Base-by-base conservation (phyloP, 768 basidiomycete species). In the Leccinum truebloodii region DNA sequence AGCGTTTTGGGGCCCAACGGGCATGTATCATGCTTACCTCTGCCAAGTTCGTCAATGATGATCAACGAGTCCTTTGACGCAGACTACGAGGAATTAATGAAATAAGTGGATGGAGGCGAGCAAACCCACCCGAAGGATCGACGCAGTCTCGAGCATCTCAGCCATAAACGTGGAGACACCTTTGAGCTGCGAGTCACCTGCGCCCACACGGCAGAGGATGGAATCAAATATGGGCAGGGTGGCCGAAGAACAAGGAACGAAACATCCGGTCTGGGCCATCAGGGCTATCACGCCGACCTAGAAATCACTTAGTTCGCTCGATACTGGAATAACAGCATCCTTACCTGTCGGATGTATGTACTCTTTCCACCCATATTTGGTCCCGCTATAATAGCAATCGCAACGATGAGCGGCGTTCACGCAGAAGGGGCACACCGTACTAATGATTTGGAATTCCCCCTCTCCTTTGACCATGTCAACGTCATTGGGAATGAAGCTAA, bases 351-450 rank as follows among this genome's bases (percentile, higher is more conserved):
- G 67, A 98, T 96, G 68, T 95, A 98, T 0, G 96, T 98, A 52
- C 92, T 94, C 76, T 99, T 99, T 61, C 97, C 97, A 55, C 97
- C 97, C 92, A 98, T 98, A 75, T 99, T 99, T 0, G 97, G 97
- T 6, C 97, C 97, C 22, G 96, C 91, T 92, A 41, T 9, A 20
- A 62, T 28, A 16, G 59, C 5, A 54, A 20, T 49, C 52, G 53
- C 52, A 48, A 56, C 13, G 54, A 34, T 69, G 7, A 62, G 54
- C 0, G 35, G 24, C 1, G 10, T 14, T 22, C 32, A 20, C 10
- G 20, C 46, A 41, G 14, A 41, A 9, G n/a, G 2, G 22, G 9
- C 12, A 4, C 12, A 26, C 64, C 86, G 61, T 67, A 91, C 90
- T 98, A 65, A 98, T 95, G 57, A 98, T 95, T 62, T 93, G 89